Conservation (phyloP, 2,329 filamentous ascomycete genomes). For the Trichoderma oligosporum region DNA sequence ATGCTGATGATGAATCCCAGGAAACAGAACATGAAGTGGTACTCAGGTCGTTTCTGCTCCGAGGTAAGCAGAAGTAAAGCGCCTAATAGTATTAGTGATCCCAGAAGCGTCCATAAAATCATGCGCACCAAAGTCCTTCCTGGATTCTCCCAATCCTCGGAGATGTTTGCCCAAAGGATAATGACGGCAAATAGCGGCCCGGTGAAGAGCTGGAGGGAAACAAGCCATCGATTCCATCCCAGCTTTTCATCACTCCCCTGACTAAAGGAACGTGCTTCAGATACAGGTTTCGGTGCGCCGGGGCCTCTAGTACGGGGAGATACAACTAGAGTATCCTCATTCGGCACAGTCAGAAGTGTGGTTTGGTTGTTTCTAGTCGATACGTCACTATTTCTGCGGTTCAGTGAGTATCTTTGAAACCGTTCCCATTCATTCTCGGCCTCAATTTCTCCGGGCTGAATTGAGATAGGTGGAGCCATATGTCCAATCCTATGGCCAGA, state of each 20-base stretch:
- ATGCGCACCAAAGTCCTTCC: slow-evolving; percentile 52
- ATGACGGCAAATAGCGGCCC: slow-evolving; percentile 79
- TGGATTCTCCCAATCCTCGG: slow-evolving; percentile 54
- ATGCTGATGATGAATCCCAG: slow-evolving; percentile 88
- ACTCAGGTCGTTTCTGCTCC: slow-evolving; percentile 62
- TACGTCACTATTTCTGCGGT: slow-evolving; percentile 26
- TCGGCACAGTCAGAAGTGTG: slow-evolving; percentile 22
- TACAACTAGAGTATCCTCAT: slow-evolving; percentile 24
- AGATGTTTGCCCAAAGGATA: slow-evolving; percentile 68
- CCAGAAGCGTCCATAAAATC: slow-evolving; percentile 61
- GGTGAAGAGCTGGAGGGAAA: slow-evolving; percentile 78
- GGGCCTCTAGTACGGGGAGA: not conserved
- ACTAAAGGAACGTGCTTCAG: slow-evolving; percentile 32
- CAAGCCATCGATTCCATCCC: slow-evolving; percentile 88
- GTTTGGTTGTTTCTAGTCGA: slow-evolving; percentile 19
- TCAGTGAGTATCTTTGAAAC: slow-evolving; percentile 48
- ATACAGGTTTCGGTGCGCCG: slow-evolving; percentile 31
- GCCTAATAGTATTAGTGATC: slow-evolving; percentile 63
- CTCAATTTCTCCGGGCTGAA: slow-evolving; percentile 35
- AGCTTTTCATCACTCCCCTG: slow-evolving; percentile 41
- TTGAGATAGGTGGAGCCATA: slow-evolving; percentile 34
- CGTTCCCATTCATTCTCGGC: slow-evolving; percentile 57
- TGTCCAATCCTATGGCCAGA: slow-evolving; percentile 30
- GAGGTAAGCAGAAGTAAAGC: slow-evolving; percentile 67
- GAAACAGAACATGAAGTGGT: slow-evolving; percentile 77